phyloP scores from a whole-genome alignment of 2,329 filamentous ascomycete species.

The Fusarium acutatum region DNA sequence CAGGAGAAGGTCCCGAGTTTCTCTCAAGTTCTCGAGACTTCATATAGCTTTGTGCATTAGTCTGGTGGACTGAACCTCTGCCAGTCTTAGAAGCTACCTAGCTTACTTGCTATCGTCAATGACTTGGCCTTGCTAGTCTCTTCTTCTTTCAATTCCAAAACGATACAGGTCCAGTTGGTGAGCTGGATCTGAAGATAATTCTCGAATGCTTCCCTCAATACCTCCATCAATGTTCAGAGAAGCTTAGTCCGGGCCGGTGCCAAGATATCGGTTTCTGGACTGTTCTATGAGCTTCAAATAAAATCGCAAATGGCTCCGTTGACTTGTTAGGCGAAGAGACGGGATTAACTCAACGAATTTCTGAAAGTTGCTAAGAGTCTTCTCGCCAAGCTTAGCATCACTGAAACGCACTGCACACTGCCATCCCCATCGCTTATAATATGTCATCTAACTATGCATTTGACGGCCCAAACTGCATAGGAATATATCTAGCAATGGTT shows the following conservation, averaged over 20 bases:
- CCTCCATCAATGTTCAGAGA: not conserved
- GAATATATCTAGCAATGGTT: not conserved
- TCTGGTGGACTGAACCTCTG: not conserved
- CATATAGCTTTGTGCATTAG: no score
- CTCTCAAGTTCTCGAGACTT: not conserved
- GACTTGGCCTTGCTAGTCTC: rapidly evolving
- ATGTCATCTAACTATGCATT: rapidly evolving
- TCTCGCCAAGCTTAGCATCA: not conserved
- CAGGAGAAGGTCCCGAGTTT: not conserved
- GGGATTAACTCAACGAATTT: not conserved
- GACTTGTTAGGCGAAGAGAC: rapidly evolving
- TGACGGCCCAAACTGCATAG: rapidly evolving
- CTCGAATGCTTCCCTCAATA: not conserved
- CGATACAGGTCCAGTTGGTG: rapidly evolving
- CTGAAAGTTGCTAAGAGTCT: no score
- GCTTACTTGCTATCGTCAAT: rapidly evolving
- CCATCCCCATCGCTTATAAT: rapidly evolving
- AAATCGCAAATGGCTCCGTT: rapidly evolving
- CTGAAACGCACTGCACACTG: rapidly evolving
- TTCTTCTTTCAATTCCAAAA: rapidly evolving
- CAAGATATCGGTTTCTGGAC: not conserved
- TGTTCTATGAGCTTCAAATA: rapidly evolving
- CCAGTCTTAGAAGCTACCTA: no score
- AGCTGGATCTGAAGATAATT: not conserved
- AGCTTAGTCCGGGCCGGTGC: no score